A percentile compares a stretch with the other conserved stretches of the same genome.
Conservation (phyloP, 2,329 filamentous ascomycete genomes). For the Microsporum canis region DNA sequence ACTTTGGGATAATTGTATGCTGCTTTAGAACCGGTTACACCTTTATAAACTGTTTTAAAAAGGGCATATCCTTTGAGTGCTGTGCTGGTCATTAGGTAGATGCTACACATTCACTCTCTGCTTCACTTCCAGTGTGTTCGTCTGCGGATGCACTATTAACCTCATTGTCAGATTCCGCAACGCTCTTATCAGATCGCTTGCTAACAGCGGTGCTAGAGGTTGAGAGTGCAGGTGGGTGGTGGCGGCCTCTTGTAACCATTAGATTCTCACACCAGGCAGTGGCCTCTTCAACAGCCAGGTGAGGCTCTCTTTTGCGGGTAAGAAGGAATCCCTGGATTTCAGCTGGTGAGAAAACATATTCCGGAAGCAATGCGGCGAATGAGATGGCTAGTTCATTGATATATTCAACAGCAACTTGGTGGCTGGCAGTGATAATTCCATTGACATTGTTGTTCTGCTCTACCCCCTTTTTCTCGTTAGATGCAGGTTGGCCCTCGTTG, state of each 20-base stretch:
- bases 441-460: neutral
- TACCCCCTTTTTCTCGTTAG: neutral
- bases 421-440: neutral
- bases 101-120: neutral
- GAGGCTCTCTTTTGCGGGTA: slow-evolving; percentile 30
- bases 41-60: neutral
- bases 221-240: neutral
- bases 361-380: slow-evolving; percentile 38
- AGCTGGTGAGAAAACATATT: slow-evolving; percentile 40
- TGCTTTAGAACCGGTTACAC: neutral
- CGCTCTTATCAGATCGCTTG: neutral
- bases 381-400: slow-evolving; percentile 28
- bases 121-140: neutral
- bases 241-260: neutral
- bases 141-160: neutral
- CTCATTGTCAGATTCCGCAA: neutral
- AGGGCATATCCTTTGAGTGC: neutral
- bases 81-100: neutral
- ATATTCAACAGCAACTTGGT: neutral
- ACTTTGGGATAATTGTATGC: neutral
- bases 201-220: neutral
- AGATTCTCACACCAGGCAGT: slow-evolving; percentile 27
- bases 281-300: slow-evolving; percentile 33
- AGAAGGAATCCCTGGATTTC: slow-evolving; percentile 45
- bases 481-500: neutral